These are phyloP conservation scores for Cordyceps javanica DNA, from an alignment of 2,329 filamentous ascomycete species.

Conservation along the genomic window DNA sequence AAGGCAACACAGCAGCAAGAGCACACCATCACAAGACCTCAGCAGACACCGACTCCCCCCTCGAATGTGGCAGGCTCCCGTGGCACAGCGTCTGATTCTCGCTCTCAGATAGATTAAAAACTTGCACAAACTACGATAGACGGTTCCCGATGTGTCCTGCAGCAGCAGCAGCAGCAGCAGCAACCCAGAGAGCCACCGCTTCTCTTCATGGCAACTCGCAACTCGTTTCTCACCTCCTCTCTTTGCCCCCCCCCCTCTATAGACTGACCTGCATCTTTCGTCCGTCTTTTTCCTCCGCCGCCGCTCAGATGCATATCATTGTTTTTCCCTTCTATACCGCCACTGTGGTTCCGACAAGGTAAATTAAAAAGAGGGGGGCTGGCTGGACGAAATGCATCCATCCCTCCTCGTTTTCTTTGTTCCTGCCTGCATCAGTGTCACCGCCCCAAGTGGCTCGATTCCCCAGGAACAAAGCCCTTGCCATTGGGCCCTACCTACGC, in stretches of 20 bases:
- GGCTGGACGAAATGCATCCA: not conserved
- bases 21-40: not conserved
- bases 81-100: not conserved
- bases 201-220: not conserved
- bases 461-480: not conserved
- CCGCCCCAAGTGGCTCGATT: not conserved
- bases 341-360: not conserved
- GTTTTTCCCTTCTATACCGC: not conserved
- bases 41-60: not conserved
- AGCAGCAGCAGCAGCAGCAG: too few species aligned
- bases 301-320: not conserved
- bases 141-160: too few species aligned
- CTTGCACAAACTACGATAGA: not conserved
- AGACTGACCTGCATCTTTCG: not conserved
- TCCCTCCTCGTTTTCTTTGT: not conserved
- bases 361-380: not conserved
- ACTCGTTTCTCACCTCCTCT: too few species aligned
- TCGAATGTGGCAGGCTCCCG: not conserved
- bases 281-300: not conserved
- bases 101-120: slow-evolving; percentile 5
- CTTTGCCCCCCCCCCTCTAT: too few species aligned
- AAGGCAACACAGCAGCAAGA: not conserved
- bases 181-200: not conserved
- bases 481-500: not conserved
- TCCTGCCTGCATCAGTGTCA: not conserved